Percentiles rank a stretch among this genome's conserved stretches.
phyloP scores from a whole-genome alignment of 495 filamentous ascomycete species.

The Xylaria bambusicola region DNA sequence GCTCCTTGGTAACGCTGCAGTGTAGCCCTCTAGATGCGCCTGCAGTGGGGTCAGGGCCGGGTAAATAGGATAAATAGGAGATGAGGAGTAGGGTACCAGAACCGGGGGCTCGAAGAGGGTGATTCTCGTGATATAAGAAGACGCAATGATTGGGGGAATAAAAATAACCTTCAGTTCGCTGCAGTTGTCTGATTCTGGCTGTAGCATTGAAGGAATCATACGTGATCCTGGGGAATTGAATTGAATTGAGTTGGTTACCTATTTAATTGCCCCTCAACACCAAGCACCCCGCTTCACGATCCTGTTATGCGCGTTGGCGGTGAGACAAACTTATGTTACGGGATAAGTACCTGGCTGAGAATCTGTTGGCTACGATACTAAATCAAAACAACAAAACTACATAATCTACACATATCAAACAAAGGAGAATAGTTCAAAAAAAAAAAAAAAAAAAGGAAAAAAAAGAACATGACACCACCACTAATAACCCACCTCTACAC shows the following conservation, averaged over 20 bases:
- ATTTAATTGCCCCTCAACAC: conserved; percentile 33
- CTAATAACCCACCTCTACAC: conserved; percentile 70
- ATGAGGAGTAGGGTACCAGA: conserved; percentile 16
- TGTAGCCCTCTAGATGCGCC: too few relatives aligned
- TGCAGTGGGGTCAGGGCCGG: conserved; percentile 26
- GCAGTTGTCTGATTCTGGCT: neutral
- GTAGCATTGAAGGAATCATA: neutral
- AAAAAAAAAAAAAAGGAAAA: neutral
- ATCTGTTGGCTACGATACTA: too few relatives aligned
- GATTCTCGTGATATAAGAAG: conserved; percentile 17
- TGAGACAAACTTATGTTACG: too few relatives aligned
- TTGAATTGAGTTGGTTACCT: neutral
- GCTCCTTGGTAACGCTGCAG: too few relatives aligned
- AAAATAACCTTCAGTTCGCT: conserved; percentile 5
- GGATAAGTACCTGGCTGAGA: too few relatives aligned
- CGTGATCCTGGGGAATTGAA: too few relatives aligned
- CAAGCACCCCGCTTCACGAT: conserved; percentile 32
- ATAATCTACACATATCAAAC: neutral
- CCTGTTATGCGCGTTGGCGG: too few relatives aligned
- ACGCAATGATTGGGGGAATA: neutral
- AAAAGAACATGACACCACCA: conserved; percentile 42
- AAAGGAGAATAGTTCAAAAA: neutral
- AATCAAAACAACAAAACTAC: neutral
- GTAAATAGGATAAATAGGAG: conserved; percentile 52
- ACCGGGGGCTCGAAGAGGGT: conserved; percentile 1